Evolutionary conservation across 2,329 filamentous ascomycete species (phyloP), one percentile per base, ranked within the genome.

Genomic region (Xylaria sp.): DNA sequence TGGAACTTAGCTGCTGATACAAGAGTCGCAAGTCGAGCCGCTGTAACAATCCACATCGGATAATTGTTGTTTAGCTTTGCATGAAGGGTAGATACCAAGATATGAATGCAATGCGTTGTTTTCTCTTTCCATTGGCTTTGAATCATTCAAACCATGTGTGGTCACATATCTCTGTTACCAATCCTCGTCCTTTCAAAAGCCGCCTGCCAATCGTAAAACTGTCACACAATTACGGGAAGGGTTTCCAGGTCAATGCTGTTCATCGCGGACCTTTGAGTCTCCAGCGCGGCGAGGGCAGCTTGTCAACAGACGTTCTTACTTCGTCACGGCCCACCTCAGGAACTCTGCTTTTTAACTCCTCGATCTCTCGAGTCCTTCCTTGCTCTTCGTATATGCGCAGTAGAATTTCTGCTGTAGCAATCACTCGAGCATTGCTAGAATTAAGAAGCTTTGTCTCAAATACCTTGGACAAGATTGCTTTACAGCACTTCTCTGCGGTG

Each of bases 301-400:
- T 68, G 20, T 66, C 56, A 28, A 66, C 46, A 43, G 62, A 62
- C 52, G 28, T 4, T 23, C 18, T 60, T n/a, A 54, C 59, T 54
- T 64, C 46, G 8, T 60, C 49, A 15, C 31, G 31, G 7, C 58
- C 64, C 5, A 64, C 28, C 1, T 18, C 31, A 6, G 64, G 67
- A n/a, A 69, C 64, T 23, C 28, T 64, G 18, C 55, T 28, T 36
- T 64, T 67, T 12, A 69, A 25, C 25, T 56, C 64, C 18, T 49
- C 46, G 15, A 67, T 57, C 9, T 67, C 65, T 15, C 10, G 25
- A 25, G 3, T 20, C 28, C 36, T 67, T 10, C 59, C 64, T 54
- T 67, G 64, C 15, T 67, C 54, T n/a, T 64, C 64, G 51, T 65
- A 68, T 64, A 70, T 70, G 13, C 52, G 57, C n/a, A 57, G 52